Base-by-base conservation (phyloP, 257 asterid genomes). In the Lavandula angustifolia region DNA sequence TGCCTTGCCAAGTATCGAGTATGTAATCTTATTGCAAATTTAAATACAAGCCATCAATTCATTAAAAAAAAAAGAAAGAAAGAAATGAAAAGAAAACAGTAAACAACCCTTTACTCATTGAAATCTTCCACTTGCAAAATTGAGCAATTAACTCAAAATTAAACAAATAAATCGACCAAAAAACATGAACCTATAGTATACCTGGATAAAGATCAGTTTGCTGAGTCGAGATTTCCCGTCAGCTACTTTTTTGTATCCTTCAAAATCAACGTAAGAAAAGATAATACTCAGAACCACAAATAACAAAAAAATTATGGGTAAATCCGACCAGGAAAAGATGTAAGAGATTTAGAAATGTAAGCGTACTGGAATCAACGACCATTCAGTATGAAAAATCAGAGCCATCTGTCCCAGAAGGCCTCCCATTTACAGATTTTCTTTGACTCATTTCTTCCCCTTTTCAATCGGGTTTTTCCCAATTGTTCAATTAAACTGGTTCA, bases 321-420 rank as follows among this genome's bases (percentile, higher is more conserved):
- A 3, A 38, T 37, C 14, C 1, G 17, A 43, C 17, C 49, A n/a
- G 16, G 17, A n/a, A n/a, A n/a, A n/a, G n/a, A n/a, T n/a, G n/a
- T n/a, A 16, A 3, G 32, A 12, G 17, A 43, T 51, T 29, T 0
- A 60, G 22, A 57, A 56, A 69, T 5, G 22, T 14, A 41, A 48
- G 31, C 82, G 2, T 82, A 87, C 99, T 83, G 35, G 96, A 85
- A 75, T 92, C 97, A 46, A 92, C 95, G 59, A 89, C 97, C 99
- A 92, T 92, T 66, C 99, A 95, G 68, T 76, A 89, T 42, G 95
- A 87, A 77, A 82, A 92, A 81, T 89, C 99, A 31, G 94, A 89
- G 32, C 99, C 96, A 38, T 92, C 99, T 3, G 96, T 87, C 49
- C 97, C 96, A n/a, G 86, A 78, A 44, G 98, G 98, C 78, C 98